phyloP scores from a whole-genome alignment of 2,329 filamentous ascomycete genomes.

The Botryotinia globosa region DNA sequence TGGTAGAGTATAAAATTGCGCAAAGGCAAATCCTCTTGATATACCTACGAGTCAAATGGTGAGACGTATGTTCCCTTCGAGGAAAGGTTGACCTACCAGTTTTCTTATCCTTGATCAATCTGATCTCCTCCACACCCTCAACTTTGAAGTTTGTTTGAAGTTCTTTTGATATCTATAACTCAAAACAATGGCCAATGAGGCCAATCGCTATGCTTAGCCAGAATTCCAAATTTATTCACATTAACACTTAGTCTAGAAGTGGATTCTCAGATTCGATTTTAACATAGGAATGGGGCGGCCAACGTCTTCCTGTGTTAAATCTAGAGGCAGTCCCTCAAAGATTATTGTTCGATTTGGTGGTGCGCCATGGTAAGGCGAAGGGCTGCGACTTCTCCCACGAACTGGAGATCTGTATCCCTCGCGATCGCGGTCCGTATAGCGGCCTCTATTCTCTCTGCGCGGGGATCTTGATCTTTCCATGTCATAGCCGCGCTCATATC shows the following conservation, averaged over 20 bases:
- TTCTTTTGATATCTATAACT: constrained; percentile 54
- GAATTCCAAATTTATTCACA: constrained; percentile 37
- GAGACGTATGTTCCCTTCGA: constrained; percentile 19
- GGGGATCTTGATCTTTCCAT: constrained; percentile 43
- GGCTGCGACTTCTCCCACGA: constrained; percentile 34
- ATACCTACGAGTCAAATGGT: constrained; percentile 42
- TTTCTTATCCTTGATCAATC: constrained; percentile 56
- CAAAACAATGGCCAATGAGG: constrained; percentile 36
- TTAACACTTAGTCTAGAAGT: constrained; percentile 39
- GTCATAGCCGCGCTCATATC: constrained; percentile 40
- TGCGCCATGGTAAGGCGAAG: constrained; percentile 37
- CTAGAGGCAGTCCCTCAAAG: constrained; percentile 52
- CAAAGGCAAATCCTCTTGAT: constrained; percentile 55
- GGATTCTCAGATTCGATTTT: constrained; percentile 24
- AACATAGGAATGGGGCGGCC: constrained; percentile 41
- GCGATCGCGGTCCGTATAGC: constrained; percentile 38
- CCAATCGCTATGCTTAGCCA: constrained; percentile 41
- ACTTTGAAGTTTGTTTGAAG: constrained; percentile 50
- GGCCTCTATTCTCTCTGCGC: constrained; percentile 35
- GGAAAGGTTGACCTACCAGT: constrained; percentile 45
- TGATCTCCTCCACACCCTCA: constrained; percentile 53
- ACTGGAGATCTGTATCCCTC: constrained; percentile 38
- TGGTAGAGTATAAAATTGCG: constrained; percentile 49
- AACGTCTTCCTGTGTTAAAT: constrained; percentile 52
- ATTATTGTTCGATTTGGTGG: constrained; percentile 52